These are phyloP conservation scores for Hygrocybe punicea DNA, from an alignment of 768 basidiomycete species.

Conservation along the genomic window DNA sequence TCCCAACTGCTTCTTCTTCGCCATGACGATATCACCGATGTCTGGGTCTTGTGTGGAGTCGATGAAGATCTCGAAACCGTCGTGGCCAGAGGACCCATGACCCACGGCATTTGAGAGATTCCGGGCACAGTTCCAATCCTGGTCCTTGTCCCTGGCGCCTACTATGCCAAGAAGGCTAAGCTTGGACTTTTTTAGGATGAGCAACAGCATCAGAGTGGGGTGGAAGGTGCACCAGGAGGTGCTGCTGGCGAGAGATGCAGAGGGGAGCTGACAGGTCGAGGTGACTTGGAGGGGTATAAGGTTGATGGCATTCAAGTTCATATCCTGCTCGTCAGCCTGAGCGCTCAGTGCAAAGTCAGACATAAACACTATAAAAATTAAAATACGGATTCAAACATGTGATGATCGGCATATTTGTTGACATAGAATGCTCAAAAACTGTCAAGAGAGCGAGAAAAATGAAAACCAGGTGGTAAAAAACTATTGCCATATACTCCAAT, in stretches of 20 bases:
- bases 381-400: too few species aligned
- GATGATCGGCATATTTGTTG: too few species aligned
- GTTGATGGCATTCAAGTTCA: too few species aligned
- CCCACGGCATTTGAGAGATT: conserved; percentile 59
- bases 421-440: too few species aligned
- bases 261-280: too few species aligned
- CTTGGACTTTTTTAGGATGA: conserved; percentile 74
- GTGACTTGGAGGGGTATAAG: too few species aligned
- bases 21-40: conserved; percentile 64
- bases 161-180: conserved; percentile 43
- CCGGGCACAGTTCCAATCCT: conserved; percentile 19
- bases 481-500: too few species aligned
- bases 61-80: conserved; percentile 69
- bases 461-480: too few species aligned
- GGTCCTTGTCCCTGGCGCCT: conserved; percentile 33
- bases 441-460: too few species aligned
- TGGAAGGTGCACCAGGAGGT: conserved; percentile 34
- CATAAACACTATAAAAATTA: too few species aligned
- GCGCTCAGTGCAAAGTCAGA: too few species aligned
- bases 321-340: too few species aligned
- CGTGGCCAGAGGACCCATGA: conserved; percentile 30
- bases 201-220: conserved; percentile 11
- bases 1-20: conserved; percentile 74
- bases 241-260: conserved; percentile 36
- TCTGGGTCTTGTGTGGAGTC: conserved; percentile 65